A percentile compares a stretch with the other conserved stretches of the same genome.
phyloP scores from a whole-genome alignment of 1,139 yeast genomes.

The Geotrichum phurueaensis region DNA sequence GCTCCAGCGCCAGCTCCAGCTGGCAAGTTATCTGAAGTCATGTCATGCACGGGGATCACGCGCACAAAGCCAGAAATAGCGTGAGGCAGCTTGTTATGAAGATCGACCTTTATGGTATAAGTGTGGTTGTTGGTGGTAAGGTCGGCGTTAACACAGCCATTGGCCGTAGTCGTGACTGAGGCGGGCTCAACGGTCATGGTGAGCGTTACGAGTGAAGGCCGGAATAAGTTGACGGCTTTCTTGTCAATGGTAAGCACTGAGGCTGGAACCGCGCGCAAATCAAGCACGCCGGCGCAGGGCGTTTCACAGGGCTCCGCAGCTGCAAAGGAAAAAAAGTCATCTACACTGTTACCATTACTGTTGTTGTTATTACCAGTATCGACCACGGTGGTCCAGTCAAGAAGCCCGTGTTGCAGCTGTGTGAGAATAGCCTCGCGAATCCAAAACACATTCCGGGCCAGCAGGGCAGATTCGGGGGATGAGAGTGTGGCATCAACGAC shows the following conservation, averaged over 20 bases:
- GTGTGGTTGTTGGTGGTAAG: not conserved
- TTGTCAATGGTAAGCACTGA: not conserved
- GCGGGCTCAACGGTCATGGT: not conserved
- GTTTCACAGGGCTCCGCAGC: not conserved
- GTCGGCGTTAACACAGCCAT: not conserved
- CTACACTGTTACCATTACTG: not conserved
- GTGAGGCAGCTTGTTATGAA: not conserved
- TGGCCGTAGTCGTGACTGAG: not conserved
- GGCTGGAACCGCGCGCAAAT: not conserved
- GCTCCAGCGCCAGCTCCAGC: not conserved
- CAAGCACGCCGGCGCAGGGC: not conserved
- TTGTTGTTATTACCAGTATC: not conserved
- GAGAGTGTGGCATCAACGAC: not conserved
- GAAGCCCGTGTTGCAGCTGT: conserved; percentile 39
- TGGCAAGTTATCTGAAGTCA: not conserved
- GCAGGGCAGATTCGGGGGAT: not conserved
- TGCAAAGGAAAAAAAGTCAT: not conserved
- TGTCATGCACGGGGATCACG: not conserved
- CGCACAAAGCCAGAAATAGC: not conserved
- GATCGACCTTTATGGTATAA: not conserved
- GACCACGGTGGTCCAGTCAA: not conserved
- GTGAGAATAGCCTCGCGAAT: conserved; percentile 42
- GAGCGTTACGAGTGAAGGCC: not conserved
- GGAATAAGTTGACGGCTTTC: not conserved
- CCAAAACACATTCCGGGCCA: not conserved